These are phyloP conservation scores for Tricholoma saponaceum DNA, from an alignment of 768 basidiomycete genomes.

Conservation along the genomic window DNA sequence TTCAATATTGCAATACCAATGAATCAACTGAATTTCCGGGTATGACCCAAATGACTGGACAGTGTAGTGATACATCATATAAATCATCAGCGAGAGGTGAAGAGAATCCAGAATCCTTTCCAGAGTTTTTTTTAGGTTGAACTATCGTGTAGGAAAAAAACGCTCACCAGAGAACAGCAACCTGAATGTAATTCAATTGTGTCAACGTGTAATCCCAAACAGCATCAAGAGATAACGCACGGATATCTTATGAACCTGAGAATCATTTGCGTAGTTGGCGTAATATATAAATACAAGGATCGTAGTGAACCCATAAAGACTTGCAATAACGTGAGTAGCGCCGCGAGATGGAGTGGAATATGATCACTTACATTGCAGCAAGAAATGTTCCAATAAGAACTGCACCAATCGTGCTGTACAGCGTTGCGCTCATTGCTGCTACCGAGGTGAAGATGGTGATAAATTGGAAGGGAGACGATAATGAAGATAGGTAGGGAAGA, in stretches of 20 bases:
- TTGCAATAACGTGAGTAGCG: neutral
- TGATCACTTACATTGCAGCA: constrained; percentile 22
- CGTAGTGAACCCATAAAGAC: constrained; percentile 17
- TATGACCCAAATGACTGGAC: constrained; percentile 20
- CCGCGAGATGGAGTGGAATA: neutral
- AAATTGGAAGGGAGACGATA: no score
- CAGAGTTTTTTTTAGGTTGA: neutral
- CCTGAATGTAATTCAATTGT: constrained; percentile 5
- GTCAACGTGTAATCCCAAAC: neutral
- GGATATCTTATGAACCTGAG: constrained; percentile 16
- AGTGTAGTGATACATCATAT: constrained; percentile 25
- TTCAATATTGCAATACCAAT: constrained; percentile 6
- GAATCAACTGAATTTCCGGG: constrained; percentile 8
- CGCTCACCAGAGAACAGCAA: constrained; percentile 18
- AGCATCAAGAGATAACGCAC: constrained; percentile 8
- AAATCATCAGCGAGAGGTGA: constrained; percentile 21
- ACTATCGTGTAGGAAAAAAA: neutral
- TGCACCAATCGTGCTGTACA: constrained; percentile 26
- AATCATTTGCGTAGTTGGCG: constrained; percentile 19
- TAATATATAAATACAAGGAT: constrained; percentile 22
- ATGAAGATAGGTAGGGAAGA: no score
- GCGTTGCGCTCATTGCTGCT: neutral
- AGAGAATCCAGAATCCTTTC: constrained; percentile 20
- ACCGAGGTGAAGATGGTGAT: no score
- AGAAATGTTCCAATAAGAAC: constrained; percentile 22